Conservation (phyloP, 257 asterid species). For the Anisodus acutangulus region DNA sequence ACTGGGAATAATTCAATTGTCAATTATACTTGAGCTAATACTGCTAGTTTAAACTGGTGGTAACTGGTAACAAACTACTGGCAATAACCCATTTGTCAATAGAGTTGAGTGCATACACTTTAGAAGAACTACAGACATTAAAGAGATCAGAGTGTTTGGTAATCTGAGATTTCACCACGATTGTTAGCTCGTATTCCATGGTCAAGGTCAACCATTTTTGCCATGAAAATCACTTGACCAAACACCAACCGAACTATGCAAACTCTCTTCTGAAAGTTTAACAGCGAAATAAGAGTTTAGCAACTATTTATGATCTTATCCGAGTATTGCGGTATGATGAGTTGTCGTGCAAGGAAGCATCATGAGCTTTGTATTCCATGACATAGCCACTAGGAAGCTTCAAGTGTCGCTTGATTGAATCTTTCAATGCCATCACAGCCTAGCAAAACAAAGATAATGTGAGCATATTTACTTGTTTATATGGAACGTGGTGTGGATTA, state of each 20-base stretch:
- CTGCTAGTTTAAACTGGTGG: neutral
- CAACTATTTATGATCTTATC: slow-evolving; percentile 68
- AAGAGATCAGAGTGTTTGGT: neutral
- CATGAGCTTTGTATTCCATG: slow-evolving; percentile 97
- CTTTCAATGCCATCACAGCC: slow-evolving; percentile 97
- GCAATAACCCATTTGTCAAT: neutral
- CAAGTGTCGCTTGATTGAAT: slow-evolving; percentile 83
- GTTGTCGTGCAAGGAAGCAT: slow-evolving; percentile 91
- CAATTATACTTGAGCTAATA: neutral
- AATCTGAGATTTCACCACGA: neutral
- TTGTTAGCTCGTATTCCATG: neutral
- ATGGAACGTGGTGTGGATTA: neutral
- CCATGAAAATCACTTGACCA: neutral
- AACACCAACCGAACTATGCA: neutral
- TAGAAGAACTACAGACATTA: neutral
- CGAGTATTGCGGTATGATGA: slow-evolving; percentile 98
- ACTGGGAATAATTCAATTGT: slow-evolving; percentile 2
- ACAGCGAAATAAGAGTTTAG: neutral
- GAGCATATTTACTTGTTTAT: neutral
- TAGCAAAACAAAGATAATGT: slow-evolving; percentile 28
- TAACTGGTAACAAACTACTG: neutral
- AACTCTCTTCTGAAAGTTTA: neutral
- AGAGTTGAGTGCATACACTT: neutral
- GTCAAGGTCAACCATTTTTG: neutral
- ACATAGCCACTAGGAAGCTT: slow-evolving; percentile 89